Base-by-base conservation (phyloP, 129 eudicot genomes). In the Saussurea involucrata region DNA sequence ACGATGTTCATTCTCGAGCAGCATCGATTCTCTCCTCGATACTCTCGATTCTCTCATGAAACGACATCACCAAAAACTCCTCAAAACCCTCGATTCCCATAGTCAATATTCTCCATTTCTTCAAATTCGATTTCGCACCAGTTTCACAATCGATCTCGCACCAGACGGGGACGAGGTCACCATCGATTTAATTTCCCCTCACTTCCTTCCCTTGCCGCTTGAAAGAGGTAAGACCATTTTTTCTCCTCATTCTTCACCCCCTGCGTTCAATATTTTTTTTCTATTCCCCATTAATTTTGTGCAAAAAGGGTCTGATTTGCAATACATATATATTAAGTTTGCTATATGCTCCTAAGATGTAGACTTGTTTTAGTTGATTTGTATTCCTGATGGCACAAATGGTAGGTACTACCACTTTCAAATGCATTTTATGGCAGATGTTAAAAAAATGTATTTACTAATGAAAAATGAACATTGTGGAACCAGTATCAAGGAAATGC, bases 361-460 rank as follows among this genome's bases (percentile, higher is more conserved):
- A 22, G 22, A 13, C 18, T 21, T 25, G 12, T 57, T 64, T 4
- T 13, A 18, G 71, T 77, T 60, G 22, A 36, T 24, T 75, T 66
- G 63, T 69, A 69, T 66, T 46, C 22, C 72, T 80, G 64, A 71
- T 60, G 76, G 28, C 37, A 21, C 60, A 61, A 37, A 72, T 28
- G 83, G 78, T 88, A 94, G 98, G 90, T 94, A 40, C 80, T 87
- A 75, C 97, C 92, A 49, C 85, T 94, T 77, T 91, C 98, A 34
- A 91, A 94, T 83, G 96, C 98, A 78, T 94, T 94, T 74, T 94
- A 86, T 68, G 85, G 97, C 86, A 97, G 98, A 72, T 76, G n/a
- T n/a, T n/a, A n/a, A n/a, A n/a, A n/a, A n/a, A n/a, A n/a, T n/a
- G n/a, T n/a, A n/a, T n/a, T n/a, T n/a, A n/a, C n/a, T n/a, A n/a